Percentiles rank a stretch among this genome's conserved stretches.
Evolutionary conservation across 192 early-diverging fungal genomes (phyloP).

Genomic region (Kickxella alabastrina): DNA sequence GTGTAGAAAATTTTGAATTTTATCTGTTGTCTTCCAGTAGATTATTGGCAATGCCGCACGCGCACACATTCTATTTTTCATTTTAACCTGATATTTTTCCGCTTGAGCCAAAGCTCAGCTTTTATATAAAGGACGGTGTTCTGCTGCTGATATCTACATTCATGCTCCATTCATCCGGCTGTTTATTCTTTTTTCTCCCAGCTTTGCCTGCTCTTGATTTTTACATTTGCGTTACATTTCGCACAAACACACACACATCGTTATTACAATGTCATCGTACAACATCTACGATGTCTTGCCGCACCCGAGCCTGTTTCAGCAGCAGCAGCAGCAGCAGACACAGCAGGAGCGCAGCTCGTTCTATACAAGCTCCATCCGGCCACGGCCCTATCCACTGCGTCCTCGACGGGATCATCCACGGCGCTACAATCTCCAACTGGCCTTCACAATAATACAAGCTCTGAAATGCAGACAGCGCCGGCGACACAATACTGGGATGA

Average conservation of each 20-base stretch:
- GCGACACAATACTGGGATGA: slow-evolving; percentile 14
- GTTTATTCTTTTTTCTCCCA: neutral
- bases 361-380: neutral
- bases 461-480: neutral
- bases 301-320: slow-evolving; percentile 43
- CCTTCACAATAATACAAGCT: neutral
- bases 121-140: too few species aligned
- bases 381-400: slow-evolving; percentile 1
- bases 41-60: too few species aligned
- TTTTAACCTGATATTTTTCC: too few species aligned
- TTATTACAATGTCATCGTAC: slow-evolving; percentile 15
- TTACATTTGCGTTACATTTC: too few species aligned
- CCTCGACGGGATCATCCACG: neutral
- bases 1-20: too few species aligned
- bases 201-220: slow-evolving; percentile 3
- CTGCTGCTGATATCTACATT: slow-evolving; percentile 1
- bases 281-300: slow-evolving; percentile 49
- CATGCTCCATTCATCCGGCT: neutral
- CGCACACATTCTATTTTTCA: too few species aligned
- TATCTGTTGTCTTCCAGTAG: too few species aligned
- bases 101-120: too few species aligned
- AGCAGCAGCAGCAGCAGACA: slow-evolving; percentile 5
- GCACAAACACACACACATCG: too few species aligned
- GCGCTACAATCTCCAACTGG: neutral
- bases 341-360: too few species aligned